phyloP scores from a whole-genome alignment of 2,329 filamentous ascomycete genomes.

The Teratosphaeria destructans region DNA sequence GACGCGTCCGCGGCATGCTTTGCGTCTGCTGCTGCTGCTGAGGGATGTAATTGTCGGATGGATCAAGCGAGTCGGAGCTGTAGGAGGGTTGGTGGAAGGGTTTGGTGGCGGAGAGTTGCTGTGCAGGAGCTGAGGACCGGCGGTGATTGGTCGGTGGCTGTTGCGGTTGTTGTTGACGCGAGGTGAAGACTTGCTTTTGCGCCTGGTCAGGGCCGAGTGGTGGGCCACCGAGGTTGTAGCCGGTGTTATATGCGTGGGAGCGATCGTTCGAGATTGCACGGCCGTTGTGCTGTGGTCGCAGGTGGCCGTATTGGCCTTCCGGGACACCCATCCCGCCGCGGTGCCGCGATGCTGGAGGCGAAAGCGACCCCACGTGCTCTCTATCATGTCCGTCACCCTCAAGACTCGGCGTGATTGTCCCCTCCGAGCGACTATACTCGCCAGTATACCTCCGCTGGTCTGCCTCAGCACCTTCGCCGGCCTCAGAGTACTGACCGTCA shows the following conservation, averaged over 20 bases:
- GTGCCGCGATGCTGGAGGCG: background rate
- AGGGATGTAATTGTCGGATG: background rate
- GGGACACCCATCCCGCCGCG: background rate
- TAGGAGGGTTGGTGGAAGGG: background rate
- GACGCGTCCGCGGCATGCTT: constrained; percentile 8
- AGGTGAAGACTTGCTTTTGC: background rate
- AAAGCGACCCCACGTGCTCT: background rate
- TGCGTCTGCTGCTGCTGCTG: background rate
- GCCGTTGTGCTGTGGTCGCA: background rate
- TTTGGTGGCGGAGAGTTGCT: background rate
- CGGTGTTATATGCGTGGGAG: constrained; percentile 5
- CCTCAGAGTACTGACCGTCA: constrained; percentile 9
- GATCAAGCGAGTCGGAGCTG: background rate
- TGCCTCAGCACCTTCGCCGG: constrained; percentile 3
- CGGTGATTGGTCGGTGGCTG: background rate
- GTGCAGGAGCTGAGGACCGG: background rate
- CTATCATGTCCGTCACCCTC: background rate
- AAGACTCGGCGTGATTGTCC: constrained; percentile 1
- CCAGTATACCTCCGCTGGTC: background rate
- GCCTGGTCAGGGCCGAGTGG: constrained; percentile 10
- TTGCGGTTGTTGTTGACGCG: background rate
- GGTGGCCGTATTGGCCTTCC: background rate
- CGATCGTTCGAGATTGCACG: background rate
- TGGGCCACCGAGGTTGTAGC: constrained; percentile 14
- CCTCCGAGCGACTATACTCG: background rate